Base-by-base conservation (phyloP, 2,329 filamentous ascomycete species). In the Elsinoe necatrix region DNA sequence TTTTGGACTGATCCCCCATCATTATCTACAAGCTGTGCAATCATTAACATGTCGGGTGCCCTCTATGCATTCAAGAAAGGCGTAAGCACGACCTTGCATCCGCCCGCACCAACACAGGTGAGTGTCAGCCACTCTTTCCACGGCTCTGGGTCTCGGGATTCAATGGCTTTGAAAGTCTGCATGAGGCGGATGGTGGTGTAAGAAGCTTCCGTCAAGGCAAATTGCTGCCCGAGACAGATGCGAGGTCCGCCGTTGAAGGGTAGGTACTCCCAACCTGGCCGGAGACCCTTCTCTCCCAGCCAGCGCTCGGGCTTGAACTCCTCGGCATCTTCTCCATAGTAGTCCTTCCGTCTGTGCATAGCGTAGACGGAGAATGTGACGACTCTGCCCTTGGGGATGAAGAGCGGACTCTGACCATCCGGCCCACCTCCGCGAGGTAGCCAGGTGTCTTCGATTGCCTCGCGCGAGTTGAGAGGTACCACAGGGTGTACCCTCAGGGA, bases 391-490 rank as follows among this genome's bases (percentile, higher is more conserved):
- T 87, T 85, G 58, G 80, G 78, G 7, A 89, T 71, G 58, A 82
- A 81, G 1, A 92, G 66, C 0, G 86, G 86, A 42, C 77, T 72
- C 1, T 72, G 69, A 35, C 75, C 76, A 60, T 80, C 75, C 2
- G 71, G 66, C 0, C 78, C 78, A 16, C 77, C 78, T n/a, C 78
- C 89, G 16, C 76, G 74, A 0, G 89, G 89, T 1, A 95, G 79
- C 0, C 82, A 87, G 1, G 88, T 91, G 72, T 91, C 85, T 58
- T 76, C 77, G 11, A 89, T 77, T 11, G 87, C 81, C 29, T 84
- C 74, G 60, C 89, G 84, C 54, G 89, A 79, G 71, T 93, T 93
- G 75, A 86, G 87, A 1, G 89, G 88, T 1, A 93, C 86, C 12
- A 82, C 78, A 0, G 88, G 88, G 69, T 92, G 89, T 9, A 92